A percentile compares a stretch with the other conserved stretches of the same genome.
phyloP scores from a whole-genome alignment of 208 protist species.

The Crithidia acanthocephali region DNA sequence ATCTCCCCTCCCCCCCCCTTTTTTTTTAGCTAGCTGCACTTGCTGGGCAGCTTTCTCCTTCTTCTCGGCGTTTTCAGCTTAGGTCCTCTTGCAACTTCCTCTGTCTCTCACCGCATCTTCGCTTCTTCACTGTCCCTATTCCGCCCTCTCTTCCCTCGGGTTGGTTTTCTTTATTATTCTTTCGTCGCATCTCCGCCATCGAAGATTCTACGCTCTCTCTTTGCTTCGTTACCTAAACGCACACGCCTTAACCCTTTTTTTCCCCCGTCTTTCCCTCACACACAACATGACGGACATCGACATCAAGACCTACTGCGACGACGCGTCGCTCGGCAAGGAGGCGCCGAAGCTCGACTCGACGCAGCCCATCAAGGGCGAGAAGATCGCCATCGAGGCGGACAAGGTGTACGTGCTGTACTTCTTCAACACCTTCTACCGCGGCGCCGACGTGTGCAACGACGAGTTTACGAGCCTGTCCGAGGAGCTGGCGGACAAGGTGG shows the following conservation, averaged over 20 bases:
- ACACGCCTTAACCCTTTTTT: neutral
- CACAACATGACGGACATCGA: slow-evolving; percentile 82
- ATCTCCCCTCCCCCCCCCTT: neutral
- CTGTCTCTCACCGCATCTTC: neutral
- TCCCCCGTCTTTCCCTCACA: neutral
- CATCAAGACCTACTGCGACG: slow-evolving; percentile 89
- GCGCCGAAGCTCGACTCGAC: slow-evolving; percentile 64
- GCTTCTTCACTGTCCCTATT: neutral
- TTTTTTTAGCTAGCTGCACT: no score
- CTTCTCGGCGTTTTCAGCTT: neutral
- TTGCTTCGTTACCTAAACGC: neutral
- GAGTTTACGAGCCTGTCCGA: slow-evolving; percentile 88
- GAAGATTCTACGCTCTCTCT: neutral
- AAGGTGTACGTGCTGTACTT: slow-evolving; percentile 92
- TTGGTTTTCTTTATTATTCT: neutral
- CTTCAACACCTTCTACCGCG: slow-evolving; percentile 94
- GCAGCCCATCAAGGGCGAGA: slow-evolving; percentile 82
- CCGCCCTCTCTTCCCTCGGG: neutral
- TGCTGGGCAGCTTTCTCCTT: neutral
- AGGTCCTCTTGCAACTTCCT: neutral
- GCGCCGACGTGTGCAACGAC: slow-evolving; percentile 88
- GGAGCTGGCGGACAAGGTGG: slow-evolving; percentile 71
- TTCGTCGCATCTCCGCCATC: slow-evolving; percentile 1
- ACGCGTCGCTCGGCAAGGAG: slow-evolving; percentile 69
- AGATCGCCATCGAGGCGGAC: slow-evolving; percentile 46